Percentiles rank a stretch among this genome's conserved stretches.
These are phyloP conservation scores for Fusarium guadeloupense DNA, from an alignment of 2,329 filamentous ascomycete species.

Conservation along the genomic window DNA sequence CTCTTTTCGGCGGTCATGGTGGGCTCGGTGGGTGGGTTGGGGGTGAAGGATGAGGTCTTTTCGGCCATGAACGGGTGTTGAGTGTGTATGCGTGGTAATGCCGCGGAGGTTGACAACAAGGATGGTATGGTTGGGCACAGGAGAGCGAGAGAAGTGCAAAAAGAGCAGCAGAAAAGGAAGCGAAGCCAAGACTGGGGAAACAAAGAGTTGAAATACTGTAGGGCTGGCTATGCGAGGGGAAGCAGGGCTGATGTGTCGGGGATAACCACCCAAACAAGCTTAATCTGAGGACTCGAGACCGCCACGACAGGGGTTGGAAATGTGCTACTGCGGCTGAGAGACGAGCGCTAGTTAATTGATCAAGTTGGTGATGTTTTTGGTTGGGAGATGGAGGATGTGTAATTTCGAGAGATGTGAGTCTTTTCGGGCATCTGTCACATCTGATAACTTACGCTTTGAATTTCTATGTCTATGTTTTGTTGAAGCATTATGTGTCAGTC, in stretches of 20 bases:
- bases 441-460: too few species aligned
- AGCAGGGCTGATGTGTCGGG: constrained; percentile 7
- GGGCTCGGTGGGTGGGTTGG: constrained; percentile 1
- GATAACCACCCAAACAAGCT: constrained; percentile 20
- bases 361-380: neutral
- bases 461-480: too few species aligned
- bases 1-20: constrained; percentile 15
- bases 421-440: too few species aligned
- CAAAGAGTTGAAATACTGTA: constrained; percentile 18
- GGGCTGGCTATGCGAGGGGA: constrained; percentile 9
- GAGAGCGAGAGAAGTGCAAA: neutral
- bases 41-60: constrained; percentile 1
- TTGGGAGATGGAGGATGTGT: neutral
- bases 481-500: too few species aligned
- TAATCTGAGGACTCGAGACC: constrained; percentile 15
- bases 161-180: neutral
- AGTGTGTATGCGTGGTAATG: neutral
- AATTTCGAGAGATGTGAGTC: neutral
- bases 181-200: neutral
- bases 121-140: too few species aligned
- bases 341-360: neutral
- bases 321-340: constrained; percentile 6
- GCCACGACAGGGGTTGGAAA: constrained; percentile 11
- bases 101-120: too few species aligned
- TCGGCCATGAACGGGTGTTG: constrained; percentile 13